phyloP scores from a whole-genome alignment of 1,139 yeast genomes.

The Pichiaceae sp. region DNA sequence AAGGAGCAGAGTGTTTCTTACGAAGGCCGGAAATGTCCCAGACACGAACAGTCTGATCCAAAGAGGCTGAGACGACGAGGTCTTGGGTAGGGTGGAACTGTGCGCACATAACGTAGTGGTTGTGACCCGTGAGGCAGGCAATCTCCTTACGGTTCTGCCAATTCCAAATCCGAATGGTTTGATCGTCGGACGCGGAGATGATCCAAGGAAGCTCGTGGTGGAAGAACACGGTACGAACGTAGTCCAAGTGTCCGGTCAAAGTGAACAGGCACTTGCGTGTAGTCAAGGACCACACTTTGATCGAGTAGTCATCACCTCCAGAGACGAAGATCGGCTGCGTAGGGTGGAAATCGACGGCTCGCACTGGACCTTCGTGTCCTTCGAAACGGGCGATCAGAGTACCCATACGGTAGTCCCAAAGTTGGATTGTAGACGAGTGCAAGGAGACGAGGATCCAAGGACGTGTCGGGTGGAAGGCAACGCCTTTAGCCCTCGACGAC shows the following conservation, averaged over 20 bases:
- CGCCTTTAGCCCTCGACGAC: slow-evolving; percentile 97
- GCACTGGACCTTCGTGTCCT: slow-evolving; percentile 97
- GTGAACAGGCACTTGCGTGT: slow-evolving; percentile 90
- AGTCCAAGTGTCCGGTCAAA: slow-evolving; percentile 88
- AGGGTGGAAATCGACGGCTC: slow-evolving; percentile 93
- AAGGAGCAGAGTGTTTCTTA: slow-evolving; percentile 89
- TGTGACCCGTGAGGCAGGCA: slow-evolving; percentile 96
- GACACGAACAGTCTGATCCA: slow-evolving; percentile 97
- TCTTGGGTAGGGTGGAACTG: slow-evolving; percentile 96
- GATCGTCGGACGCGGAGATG: slow-evolving; percentile 93
- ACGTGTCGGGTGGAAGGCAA: slow-evolving; percentile 92
- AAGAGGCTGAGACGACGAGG: slow-evolving; percentile 86
- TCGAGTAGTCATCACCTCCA: slow-evolving; percentile 94
- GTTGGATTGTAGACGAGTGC: slow-evolving; percentile 89
- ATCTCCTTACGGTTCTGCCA: slow-evolving; percentile 99
- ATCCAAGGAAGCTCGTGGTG: slow-evolving; percentile 98
- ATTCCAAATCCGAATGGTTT: slow-evolving; percentile 97
- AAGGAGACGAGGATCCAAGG: slow-evolving; percentile 97
- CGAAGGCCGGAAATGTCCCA: slow-evolving; percentile 97
- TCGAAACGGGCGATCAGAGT: slow-evolving; percentile 93
- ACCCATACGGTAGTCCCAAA: slow-evolving; percentile 99
- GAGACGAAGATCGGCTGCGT: slow-evolving; percentile 96
- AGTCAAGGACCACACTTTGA: slow-evolving; percentile 93
- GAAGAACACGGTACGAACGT: slow-evolving; percentile 88
- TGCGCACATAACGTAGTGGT: slow-evolving; percentile 97